A percentile compares a stretch with the other conserved stretches of the same genome.
Evolutionary conservation across 1,284 basidiomycete genomes (phyloP).

Genomic region (Marasmius oreades): DNA sequence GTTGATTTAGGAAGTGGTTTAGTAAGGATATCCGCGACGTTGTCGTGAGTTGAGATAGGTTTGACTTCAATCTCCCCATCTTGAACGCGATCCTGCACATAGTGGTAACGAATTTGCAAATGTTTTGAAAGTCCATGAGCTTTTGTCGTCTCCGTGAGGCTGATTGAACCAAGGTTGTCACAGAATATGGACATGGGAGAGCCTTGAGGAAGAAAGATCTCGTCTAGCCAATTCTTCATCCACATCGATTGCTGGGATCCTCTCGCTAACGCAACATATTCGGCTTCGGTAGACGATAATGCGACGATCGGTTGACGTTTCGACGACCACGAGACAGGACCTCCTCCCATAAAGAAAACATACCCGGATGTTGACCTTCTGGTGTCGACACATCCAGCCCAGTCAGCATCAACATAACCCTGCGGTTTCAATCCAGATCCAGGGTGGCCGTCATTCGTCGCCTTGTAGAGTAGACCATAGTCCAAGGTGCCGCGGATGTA

Average conservation of each 20-base stretch:
- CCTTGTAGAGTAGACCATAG: no score
- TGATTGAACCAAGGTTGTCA: conserved; percentile 10
- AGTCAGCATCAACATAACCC: no score
- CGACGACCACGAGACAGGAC: conserved; percentile 13
- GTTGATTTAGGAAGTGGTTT: no score
- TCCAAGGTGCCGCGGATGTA: background rate
- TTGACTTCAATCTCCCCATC: background rate
- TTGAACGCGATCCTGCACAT: background rate
- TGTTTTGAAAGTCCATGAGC: conserved; percentile 2
- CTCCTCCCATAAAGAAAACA: conserved; percentile 13
- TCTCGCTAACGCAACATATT: no score
- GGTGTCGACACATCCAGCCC: conserved; percentile 3
- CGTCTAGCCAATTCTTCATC: no score
- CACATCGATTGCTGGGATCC: no score
- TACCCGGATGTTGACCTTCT: conserved; percentile 10
- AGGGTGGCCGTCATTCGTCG: no score
- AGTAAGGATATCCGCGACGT: background rate
- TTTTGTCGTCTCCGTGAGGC: conserved; percentile 8
- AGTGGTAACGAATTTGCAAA: no score
- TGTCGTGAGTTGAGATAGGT: background rate
- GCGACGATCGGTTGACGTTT: conserved; percentile 7
- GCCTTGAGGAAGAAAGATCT: no score
- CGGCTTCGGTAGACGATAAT: no score
- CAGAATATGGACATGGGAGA: no score
- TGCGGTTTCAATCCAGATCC: no score